Base-by-base conservation (phyloP, 2,329 filamentous ascomycete species). In the Diaporthe aspalathi region DNA sequence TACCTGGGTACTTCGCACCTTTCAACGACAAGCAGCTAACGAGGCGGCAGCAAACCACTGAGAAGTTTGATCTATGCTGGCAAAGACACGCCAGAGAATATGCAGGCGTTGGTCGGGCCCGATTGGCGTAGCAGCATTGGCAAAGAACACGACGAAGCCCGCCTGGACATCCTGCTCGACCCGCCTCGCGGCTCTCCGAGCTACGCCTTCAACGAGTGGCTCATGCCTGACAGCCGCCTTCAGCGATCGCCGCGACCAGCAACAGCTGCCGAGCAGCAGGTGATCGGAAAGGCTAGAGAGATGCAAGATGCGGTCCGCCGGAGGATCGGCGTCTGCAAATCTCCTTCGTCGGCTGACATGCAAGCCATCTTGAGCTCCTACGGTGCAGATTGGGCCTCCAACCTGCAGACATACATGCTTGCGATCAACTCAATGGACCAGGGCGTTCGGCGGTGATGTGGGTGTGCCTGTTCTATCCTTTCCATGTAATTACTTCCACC, bases 71-170 rank as follows among this genome's bases (percentile, higher is more conserved):
- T n/a, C n/a, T n/a, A n/a, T n/a, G n/a, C 35, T 1, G 63, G 63
- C 20, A 38, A 54, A 45, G 63, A 67, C 32, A 40, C 49, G 16
- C 63, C 63, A 3, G 49, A 54, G 63, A 67, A 54, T 35, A 67
- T 67, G 49, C 14, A 54, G 22, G 1, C 40, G 17, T 9, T 67
- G 2, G 54, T 67, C 17, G 63, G 63, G 0, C 63, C 63, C 2
- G 11, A 67, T 1, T 67, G 63, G 63, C 8, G 16, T 9, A n/a
- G 17, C 0, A 29, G 17, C 24, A n/a, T 62, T 8, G 24, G 56
- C 3, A 32, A 29, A 12, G 0, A 9, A 1, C 22, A 54, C 49
- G 14, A 67, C 1, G 29, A 43, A 5, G 5, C 17, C 9, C 63
- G 63, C 32, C n/a, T 67, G 17, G 32, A 43, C 1, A 11, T 43